phyloP scores from a whole-genome alignment of 2,329 filamentous ascomycete genomes.

The Leptographium galeiforme region DNA sequence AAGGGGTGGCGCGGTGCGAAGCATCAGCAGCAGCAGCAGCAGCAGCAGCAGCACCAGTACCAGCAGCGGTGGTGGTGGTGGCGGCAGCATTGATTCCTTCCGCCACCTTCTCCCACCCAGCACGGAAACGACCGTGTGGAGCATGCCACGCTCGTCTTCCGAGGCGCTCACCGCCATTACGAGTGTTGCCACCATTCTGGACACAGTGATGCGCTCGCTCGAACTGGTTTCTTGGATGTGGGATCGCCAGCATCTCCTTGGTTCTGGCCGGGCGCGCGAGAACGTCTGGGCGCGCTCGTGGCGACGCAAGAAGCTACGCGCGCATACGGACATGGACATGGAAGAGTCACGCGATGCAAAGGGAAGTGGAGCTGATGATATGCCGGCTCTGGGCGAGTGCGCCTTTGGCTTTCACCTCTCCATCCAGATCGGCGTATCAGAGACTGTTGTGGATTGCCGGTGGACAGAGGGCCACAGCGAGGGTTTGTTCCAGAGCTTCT shows the following conservation, averaged over 20 bases:
- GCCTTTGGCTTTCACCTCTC: slow-evolving; percentile 45
- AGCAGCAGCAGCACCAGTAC: slow-evolving; percentile 11
- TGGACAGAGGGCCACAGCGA: slow-evolving; percentile 68
- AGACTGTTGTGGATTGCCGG: slow-evolving; percentile 39
- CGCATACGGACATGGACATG: slow-evolving; percentile 10
- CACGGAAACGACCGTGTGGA: slow-evolving; percentile 28
- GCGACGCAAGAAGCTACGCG: slow-evolving; percentile 40
- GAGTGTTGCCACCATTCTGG: slow-evolving; percentile 20
- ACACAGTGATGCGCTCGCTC: slow-evolving; percentile 37
- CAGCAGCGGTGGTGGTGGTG: slow-evolving; percentile 18
- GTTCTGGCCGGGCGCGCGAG: slow-evolving; percentile 48
- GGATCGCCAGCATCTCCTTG: slow-evolving; percentile 37
- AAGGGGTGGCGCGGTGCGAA: slow-evolving; percentile 18
- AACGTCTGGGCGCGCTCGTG: slow-evolving; percentile 73
- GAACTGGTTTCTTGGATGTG: slow-evolving; percentile 52
- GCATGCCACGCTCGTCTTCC: neutral
- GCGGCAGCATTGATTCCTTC: slow-evolving; percentile 23
- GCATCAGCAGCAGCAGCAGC: slow-evolving; percentile 15
- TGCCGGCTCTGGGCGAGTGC: slow-evolving; percentile 14
- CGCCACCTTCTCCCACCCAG: slow-evolving; percentile 27
- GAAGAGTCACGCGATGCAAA: neutral
- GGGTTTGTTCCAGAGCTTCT: slow-evolving; percentile 74
- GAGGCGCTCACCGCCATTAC: slow-evolving; percentile 14
- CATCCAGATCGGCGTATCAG: slow-evolving; percentile 25
- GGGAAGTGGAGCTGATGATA: neutral